Evolutionary conservation across 1,284 basidiomycete species (phyloP).

Genomic region (Ganoderma resinaceum): DNA sequence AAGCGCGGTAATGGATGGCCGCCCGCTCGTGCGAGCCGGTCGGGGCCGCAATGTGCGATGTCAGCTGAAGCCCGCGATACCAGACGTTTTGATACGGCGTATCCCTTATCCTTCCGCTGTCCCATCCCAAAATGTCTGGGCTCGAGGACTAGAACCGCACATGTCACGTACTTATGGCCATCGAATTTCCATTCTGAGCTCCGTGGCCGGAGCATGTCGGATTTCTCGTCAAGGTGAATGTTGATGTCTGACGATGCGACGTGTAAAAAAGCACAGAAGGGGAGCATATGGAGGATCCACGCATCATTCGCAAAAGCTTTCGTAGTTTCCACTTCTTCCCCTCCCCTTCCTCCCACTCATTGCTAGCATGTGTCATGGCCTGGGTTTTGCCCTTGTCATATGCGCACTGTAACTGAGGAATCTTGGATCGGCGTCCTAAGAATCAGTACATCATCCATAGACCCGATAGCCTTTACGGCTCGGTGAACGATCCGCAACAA

Average conservation of each 20-base stretch:
- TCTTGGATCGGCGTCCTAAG: neutral
- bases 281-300: neutral
- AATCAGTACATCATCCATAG: neutral
- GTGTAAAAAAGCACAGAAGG: neutral
- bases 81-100: too few relatives aligned
- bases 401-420: neutral
- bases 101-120: too few relatives aligned
- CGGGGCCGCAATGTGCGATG: neutral
- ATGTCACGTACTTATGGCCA: neutral
- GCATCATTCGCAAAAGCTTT: neutral
- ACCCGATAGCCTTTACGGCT: neutral
- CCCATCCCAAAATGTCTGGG: neutral
- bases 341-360: neutral
- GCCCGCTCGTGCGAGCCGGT: neutral
- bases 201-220: neutral
- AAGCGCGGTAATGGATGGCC: neutral
- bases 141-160: neutral
- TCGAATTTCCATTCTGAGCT: neutral
- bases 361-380: neutral
- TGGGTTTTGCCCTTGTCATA: neutral
- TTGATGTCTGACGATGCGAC: neutral
- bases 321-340: neutral
- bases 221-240: neutral
- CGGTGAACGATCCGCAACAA: too few relatives aligned
- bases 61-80: neutral